Evolutionary conservation across 371 early-diverging fungal genomes (phyloP), one percentile per base, ranked within the genome.

Genomic region (Neoconidiobolus thromboides): DNA sequence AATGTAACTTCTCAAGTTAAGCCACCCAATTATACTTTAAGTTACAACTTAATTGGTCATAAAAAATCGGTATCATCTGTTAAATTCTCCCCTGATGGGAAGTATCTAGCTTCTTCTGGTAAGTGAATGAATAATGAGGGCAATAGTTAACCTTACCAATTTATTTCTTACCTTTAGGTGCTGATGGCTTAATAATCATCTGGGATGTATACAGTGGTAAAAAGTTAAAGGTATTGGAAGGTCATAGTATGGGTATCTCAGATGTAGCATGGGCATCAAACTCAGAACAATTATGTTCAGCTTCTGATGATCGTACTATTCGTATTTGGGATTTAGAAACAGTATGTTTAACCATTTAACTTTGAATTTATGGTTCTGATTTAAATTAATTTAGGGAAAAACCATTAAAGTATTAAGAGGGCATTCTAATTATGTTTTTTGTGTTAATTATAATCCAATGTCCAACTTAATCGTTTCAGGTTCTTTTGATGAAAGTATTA

Each of bases 71-170:
- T 96, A 0, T 93, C 95, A 1, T 82, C 88, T 48, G 94, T 96
- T 36, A 97, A 97, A 69, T 94, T 93, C 67, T 94, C 95, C 9
- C 98, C 98, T 1, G 93, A 96, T 66, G 98, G 96, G 47, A 82
- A 85, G 69, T 94, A 91, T 91, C 77, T 97, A 6, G 94, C 96
- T 38, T 87, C 91, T 60, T 79, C 91, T 48, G 89, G 88, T 89
- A 78, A 74, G 81, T 69, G 14, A 37, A 15, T 50, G 56, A 48
- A 49, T 36, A 36, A 6, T 47, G 3, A 60, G 26, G 26, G 26
- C 26, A 26, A 26, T 26, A 26, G 26, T 26, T 26, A 26, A 26
- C 26, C 26, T 26, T 26, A 44, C 9, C 12, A 37, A 26, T 40
- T 44, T 46, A 15, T 2, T 4, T 39, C 43, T 58, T 52, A 14